Evolutionary conservation across 2,329 filamentous ascomycete genomes (phyloP), one percentile per base, ranked within the genome.

Genomic region (Nannizzia gypsea): DNA sequence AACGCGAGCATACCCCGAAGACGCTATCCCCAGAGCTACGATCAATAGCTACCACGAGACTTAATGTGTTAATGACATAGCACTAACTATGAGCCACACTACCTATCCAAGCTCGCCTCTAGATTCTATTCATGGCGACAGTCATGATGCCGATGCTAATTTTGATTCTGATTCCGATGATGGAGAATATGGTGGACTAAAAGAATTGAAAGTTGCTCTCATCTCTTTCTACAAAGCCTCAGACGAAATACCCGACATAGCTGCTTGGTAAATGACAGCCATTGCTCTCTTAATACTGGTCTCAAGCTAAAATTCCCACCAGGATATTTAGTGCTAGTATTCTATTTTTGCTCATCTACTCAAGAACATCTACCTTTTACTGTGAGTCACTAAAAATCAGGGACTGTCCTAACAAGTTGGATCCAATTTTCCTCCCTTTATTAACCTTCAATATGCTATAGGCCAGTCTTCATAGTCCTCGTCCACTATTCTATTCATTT

Each of bases 381-480:
- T 6, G 50, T 54, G 26, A 54, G 50, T 20, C 31, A 26, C 13
- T 17, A 54, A 17, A 5, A 17, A 2, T 26, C 15, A 15, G 6
- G 17, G 3, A 3, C n/a, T n/a, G n/a, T n/a, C n/a, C n/a, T n/a
- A n/a, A n/a, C n/a, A n/a, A n/a, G n/a, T n/a, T n/a, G n/a, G 42
- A 46, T 20, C 8, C n/a, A 24, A 20, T 20, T 24, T 54, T 34
- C 26, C 31, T 17, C 9, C 59, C 17, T 15, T 38, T 50, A 54
- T 20, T 59, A 15, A 42, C 15, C 42, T 15, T 6, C 5, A 44
- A n/a, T 26, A 31, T 20, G 1, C n/a, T 38, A 26, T 15, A 77
- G 79, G 79, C 64, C 76, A 74, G 56, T 77, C 78, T 3, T 64
- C 78, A 13, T 76, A 76, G 63, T 72, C 76, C 5, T 67, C 71